Evolutionary conservation across 192 early-diverging fungal species (phyloP), one percentile per base, ranked within the genome.

Genomic region (Piromyces sp.): DNA sequence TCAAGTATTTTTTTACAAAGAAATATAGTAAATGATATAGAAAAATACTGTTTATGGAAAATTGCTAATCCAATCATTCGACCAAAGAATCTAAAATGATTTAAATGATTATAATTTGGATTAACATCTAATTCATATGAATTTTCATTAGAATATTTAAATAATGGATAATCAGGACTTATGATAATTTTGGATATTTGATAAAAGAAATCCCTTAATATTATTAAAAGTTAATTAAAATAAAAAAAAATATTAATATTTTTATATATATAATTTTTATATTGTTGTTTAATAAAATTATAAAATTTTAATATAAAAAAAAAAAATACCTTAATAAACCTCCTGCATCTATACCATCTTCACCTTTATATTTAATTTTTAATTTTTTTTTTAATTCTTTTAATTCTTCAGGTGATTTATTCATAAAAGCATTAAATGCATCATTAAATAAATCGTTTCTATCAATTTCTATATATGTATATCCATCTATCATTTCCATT

Each of bases 351-450:
- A 99, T 88, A 16, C 97, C 97, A 85, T 97, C 96, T 84, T 99
- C 97, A 80, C 96, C 96, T 83, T 96, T 95, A 85, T 97, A 99
- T 86, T 97, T 99, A 86, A 99, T 96, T 95, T 96, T 96, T 80
- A 99, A 85, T 38, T 95, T 90, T 89, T 99, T 99, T 88, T 96
- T 97, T 80, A 99, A 88, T 87, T 99, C 97, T 11, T 89, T n/a
- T n/a, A n/a, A n/a, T n/a, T n/a, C n/a, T n/a, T n/a, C 87, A 19
- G 95, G 91, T 12, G 92, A 90, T 83, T 94, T 93, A 40, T 95
- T 92, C 97, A 99, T 99, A 78, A 99, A 90, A 85, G 96, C 96
- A 33, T 94, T 90, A 89, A 94, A 99, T 36, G 96, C 88, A 87
- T 99, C 95, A 87, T 97, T 96, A 89, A 99, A 97, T 80, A 99